phyloP scores from a whole-genome alignment of 148 eudicot species.

The Rhododendron simsii region DNA sequence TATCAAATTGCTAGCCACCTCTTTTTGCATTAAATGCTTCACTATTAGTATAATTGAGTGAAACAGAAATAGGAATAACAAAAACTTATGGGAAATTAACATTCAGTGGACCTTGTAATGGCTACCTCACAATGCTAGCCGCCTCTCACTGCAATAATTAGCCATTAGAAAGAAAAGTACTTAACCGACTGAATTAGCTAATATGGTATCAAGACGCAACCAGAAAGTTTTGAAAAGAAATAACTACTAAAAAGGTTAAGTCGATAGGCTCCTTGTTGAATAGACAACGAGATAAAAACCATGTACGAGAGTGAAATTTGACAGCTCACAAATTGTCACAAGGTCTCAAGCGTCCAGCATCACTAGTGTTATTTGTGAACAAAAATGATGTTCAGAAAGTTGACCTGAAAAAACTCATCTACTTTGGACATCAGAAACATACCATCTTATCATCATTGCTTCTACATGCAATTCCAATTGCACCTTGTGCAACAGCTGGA shows the following conservation, averaged over 20 bases:
- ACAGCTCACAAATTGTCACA: background rate
- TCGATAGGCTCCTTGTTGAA: background rate
- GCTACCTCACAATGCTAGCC: too few species aligned
- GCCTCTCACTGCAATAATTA: too few species aligned
- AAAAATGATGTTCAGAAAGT: background rate
- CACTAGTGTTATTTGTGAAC: background rate
- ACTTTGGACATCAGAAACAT: slow-evolving; percentile 11
- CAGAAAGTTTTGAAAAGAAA: background rate
- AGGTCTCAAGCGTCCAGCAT: background rate
- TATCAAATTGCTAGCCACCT: too few species aligned
- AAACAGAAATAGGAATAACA: too few species aligned
- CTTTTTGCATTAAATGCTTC: too few species aligned
- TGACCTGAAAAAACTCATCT: background rate
- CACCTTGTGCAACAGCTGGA: slow-evolving; percentile 99
- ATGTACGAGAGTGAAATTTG: background rate
- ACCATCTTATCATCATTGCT: slow-evolving; percentile 84
- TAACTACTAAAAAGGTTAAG: background rate
- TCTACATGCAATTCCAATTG: slow-evolving; percentile 94
- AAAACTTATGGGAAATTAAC: too few species aligned
- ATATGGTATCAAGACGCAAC: background rate
- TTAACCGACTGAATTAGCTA: background rate
- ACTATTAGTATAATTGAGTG: too few species aligned
- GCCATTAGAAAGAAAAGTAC: too few species aligned
- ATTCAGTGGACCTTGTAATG: too few species aligned
- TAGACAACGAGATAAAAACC: background rate